Base-by-base conservation (phyloP, 345 rosid species). In the Hypericum perforatum region DNA sequence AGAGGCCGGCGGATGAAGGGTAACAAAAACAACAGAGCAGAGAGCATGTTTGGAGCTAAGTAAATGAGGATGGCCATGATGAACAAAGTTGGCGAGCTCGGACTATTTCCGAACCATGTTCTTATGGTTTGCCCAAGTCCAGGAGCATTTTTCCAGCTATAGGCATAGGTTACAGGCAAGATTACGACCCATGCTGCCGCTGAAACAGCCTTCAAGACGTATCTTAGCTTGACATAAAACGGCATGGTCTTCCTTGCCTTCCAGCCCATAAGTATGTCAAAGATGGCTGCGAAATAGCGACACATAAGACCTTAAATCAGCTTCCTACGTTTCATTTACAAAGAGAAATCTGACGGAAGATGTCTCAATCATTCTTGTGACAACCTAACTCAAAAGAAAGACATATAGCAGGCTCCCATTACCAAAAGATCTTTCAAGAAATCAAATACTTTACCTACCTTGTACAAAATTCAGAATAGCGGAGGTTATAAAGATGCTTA, bases 401-500 rank as follows among this genome's bases (percentile, higher is more conserved):
- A 32, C 40, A 56, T 12, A 15, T 56, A 51, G 57, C 6, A 37
- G 43, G 29, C 41, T 55, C 11, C 41, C 32, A 43, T 22, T 22
- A 16, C 41, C 47, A 5, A 47, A 36, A 49, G 9, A 7, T n/a
- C 16, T 39, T n/a, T n/a, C n/a, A n/a, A n/a, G 3, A 47, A 44
- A 52, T 54, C 29, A 11, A 46, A 52, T 36, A 16, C 9, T 39
- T 52, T 63, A 41, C 70, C 61, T 65, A 80, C 85, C 85, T 79
- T 76, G 81, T 51, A 51, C 52, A 45, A 79, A 80, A 76, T 74
- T 79, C 60, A 76, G 32, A 22, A 22, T 22, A 22, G 32, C 32
- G 1, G 32, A 22, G 32, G 86, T 77, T 44, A 80, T 80, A 78
- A 80, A 80, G 62, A 80, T 49, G 66, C 86, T 80, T 53, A 77